Percentiles rank a stretch among this genome's conserved stretches.
These are phyloP conservation scores for Xylaria sp. DNA, from an alignment of 2,329 filamentous ascomycete genomes.

Conservation along the genomic window DNA sequence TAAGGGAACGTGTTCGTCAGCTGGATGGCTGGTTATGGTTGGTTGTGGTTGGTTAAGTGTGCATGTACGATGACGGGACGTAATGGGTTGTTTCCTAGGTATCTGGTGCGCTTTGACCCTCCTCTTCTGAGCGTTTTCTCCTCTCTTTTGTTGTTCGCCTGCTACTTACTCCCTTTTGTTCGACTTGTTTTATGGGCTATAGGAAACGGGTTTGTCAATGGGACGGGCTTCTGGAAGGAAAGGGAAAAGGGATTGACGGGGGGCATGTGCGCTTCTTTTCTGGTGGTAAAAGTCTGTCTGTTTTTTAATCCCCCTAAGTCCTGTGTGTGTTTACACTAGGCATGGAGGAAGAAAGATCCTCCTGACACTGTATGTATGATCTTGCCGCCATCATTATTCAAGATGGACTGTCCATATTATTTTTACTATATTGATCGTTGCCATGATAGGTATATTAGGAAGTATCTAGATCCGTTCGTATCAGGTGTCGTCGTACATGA, in stretches of 20 bases:
- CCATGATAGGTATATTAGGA: neutral
- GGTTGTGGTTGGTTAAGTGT: too few species aligned
- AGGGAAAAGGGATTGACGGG: neutral
- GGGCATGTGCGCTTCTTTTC: slow-evolving; percentile 1
- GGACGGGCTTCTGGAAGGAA: neutral
- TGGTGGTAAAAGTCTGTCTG: slow-evolving; percentile 11
- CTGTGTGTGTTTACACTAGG: slow-evolving; percentile 9
- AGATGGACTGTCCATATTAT: neutral
- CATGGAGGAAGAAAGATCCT: slow-evolving; percentile 1
- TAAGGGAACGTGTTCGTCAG: too few species aligned
- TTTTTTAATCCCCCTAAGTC: neutral
- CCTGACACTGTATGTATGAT: slow-evolving; percentile 7
- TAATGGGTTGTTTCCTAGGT: too few species aligned
- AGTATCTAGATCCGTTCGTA: slow-evolving; percentile 8
- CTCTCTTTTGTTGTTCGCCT: neutral
- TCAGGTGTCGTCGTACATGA: slow-evolving; percentile 21
- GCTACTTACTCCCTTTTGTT: neutral
- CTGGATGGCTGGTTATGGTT: too few species aligned
- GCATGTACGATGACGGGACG: too few species aligned
- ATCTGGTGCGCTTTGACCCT: too few species aligned
- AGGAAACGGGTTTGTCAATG: neutral
- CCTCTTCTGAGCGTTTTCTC: neutral
- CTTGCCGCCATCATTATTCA: neutral
- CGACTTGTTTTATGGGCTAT: neutral
- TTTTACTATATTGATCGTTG: slow-evolving; percentile 2